Conservation (phyloP, 2,329 filamentous ascomycete species). For the Talaromyces albobiverticillius region DNA sequence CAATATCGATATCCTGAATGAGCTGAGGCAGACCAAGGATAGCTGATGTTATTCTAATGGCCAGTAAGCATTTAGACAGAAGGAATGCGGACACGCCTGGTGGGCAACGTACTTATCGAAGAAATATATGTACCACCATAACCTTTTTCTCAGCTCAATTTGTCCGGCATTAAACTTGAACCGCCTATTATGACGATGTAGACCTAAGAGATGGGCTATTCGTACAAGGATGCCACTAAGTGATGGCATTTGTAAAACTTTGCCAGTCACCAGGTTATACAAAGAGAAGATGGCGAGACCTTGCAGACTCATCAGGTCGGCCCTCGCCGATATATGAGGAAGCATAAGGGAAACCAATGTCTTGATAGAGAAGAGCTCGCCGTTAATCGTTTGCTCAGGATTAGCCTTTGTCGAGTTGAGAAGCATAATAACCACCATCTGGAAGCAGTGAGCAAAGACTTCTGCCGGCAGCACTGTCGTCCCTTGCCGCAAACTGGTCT, state of each 20-base stretch:
- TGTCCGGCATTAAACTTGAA: background rate
- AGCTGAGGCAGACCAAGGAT: background rate
- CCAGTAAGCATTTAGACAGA: background rate
- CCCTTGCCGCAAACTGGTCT: background rate
- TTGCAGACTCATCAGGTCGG: constrained; percentile 9
- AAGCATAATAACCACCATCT: constrained; percentile 1
- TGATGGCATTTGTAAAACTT: constrained; percentile 10
- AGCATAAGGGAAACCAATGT: background rate
- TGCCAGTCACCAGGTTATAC: constrained; percentile 9
- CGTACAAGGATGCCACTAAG: constrained; percentile 11
- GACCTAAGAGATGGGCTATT: constrained; percentile 11
- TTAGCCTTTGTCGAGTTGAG: background rate
- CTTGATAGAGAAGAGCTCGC: background rate
- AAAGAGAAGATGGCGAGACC: constrained; percentile 11
- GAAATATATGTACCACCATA: constrained; percentile 1
- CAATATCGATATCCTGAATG: background rate
- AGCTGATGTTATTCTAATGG: background rate
- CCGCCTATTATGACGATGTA: constrained; percentile 11
- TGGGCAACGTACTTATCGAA: background rate
- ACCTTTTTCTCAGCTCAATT: background rate
- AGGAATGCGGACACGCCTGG: background rate
- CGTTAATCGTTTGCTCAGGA: no score
- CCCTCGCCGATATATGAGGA: background rate
- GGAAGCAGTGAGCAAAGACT: background rate
- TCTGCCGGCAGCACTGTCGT: no score